Conservation (phyloP, 2,329 filamentous ascomycete species). For the Phaeophleospora eucalypticola region DNA sequence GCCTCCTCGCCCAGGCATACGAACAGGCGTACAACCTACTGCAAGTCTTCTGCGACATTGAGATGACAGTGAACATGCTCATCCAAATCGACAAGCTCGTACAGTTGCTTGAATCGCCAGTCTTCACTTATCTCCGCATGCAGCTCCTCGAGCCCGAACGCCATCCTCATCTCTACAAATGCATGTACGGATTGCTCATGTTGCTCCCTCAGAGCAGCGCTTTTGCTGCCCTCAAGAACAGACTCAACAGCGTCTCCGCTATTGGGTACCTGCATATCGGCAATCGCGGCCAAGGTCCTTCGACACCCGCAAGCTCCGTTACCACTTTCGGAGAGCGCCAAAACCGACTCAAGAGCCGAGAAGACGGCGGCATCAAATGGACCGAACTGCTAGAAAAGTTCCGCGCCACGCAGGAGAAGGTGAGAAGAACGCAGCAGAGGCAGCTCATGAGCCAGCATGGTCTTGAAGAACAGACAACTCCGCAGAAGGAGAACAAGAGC, state of each 20-base stretch:
- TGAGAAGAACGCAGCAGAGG: constrained; percentile 61
- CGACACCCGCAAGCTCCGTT: constrained; percentile 32
- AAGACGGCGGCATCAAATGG: constrained; percentile 70
- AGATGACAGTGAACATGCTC: constrained; percentile 98
- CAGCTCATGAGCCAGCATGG: constrained; percentile 25
- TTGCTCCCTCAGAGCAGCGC: constrained; percentile 96
- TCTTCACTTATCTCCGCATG: constrained; percentile 94
- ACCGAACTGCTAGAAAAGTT: constrained; percentile 92
- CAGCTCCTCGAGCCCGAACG: constrained; percentile 94
- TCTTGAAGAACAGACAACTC: constrained; percentile 19
- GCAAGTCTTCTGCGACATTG: constrained; percentile 95
- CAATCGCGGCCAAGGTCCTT: constrained; percentile 19
- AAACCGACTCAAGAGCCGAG: constrained; percentile 76
- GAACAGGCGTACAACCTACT: constrained; percentile 95
- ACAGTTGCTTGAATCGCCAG: constrained; percentile 90
- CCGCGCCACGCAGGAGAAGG: constrained; percentile 80
- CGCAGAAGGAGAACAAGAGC: constrained; percentile 21
- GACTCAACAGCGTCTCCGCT: constrained; percentile 92
- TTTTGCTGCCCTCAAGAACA: constrained; percentile 93
- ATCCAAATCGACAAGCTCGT: constrained; percentile 99
- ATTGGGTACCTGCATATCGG: constrained; percentile 88
- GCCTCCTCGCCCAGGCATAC: constrained; percentile 91
- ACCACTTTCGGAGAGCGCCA: constrained; percentile 45
- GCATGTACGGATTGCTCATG: constrained; percentile 95
- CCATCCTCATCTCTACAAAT: constrained; percentile 84